Base-by-base conservation (phyloP, 1,284 basidiomycete genomes). In the Trichosporon asahii region DNA sequence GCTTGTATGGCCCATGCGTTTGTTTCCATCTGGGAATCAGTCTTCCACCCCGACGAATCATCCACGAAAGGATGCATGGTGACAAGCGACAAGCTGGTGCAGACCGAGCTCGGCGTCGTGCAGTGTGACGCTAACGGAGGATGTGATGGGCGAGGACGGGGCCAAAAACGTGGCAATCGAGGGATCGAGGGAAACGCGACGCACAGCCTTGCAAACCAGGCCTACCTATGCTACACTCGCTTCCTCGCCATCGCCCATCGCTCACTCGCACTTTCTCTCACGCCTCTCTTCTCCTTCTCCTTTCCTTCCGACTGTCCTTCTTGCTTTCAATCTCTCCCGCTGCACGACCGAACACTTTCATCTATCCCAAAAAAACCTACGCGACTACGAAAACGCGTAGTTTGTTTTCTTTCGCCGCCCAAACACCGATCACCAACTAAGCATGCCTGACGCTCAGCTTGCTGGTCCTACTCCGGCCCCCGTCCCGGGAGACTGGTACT, bases 221-320 rank as follows among this genome's bases (percentile, higher is more conserved):
- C 35, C 35, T 2, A 23, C 18, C 57, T 29, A 9, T 14, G 21
- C 7, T 8, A 53, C 15, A n/a, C 57, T 61, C 57, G 57, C 57
- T 61, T 61, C 57, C 29, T 61, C 57, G 57, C 57, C 57, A 31
- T 61, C 57, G 57, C 29, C 18, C 57, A 33, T 61, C 57, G 57
- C 29, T 61, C 29, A 15, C 31, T 18, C 29, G 21, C 57, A 7
- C 55, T 60, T 31, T 21, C 18, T 33, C 57, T 14, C 27, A 29
- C 27, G n/a, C n/a, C n/a, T n/a, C n/a, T n/a, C 55, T 3, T 18
- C 55, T 8, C 25, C 14, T 14, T 31, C 55, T 18, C 27, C 23
- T 15, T 7, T 31, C 57, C 21, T 15, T 61, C 29, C 27, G 57
- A 61, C 57, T 61, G 21, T 31, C 18, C n/a, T 31, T 61, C 29